Percentiles rank a stretch among this genome's conserved stretches.
Evolutionary conservation across 1,139 yeast species (phyloP).

Genomic region (Hemisphaericaspora lyxosophila): DNA sequence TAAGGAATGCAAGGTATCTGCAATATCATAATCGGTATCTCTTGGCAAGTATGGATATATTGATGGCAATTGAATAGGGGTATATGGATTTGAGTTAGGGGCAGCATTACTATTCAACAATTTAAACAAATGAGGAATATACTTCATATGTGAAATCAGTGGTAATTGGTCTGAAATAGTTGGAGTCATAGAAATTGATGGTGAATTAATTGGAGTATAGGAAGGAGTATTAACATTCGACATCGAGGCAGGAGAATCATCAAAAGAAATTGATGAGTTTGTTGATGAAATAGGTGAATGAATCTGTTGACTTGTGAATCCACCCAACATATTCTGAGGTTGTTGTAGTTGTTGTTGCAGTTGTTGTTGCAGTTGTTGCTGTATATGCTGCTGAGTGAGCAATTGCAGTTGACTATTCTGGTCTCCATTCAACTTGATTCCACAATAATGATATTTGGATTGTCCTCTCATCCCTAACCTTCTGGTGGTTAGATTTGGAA

Average conservation of each 20-base stretch:
- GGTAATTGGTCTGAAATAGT: slow-evolving; percentile 16
- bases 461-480: slow-evolving; percentile 88
- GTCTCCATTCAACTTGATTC: slow-evolving; percentile 64
- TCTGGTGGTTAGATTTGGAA: slow-evolving; percentile 76
- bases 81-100: slow-evolving; percentile 22
- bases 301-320: slow-evolving; percentile 12
- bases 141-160: slow-evolving; percentile 25
- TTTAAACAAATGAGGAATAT: slow-evolving; percentile 38
- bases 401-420: slow-evolving; percentile 22
- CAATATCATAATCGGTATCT: slow-evolving; percentile 56
- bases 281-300: slow-evolving; percentile 27
- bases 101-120: slow-evolving; percentile 25
- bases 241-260: slow-evolving; percentile 16
- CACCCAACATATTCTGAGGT: slow-evolving; percentile 6
- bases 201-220: slow-evolving; percentile 19
- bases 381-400: slow-evolving; percentile 9
- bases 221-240: slow-evolving; percentile 30
- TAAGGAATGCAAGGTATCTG: slow-evolving; percentile 58
- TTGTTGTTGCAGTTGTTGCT: slow-evolving; percentile 7
- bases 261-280: slow-evolving; percentile 18
- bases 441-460: slow-evolving; percentile 89
- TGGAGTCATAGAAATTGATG: slow-evolving; percentile 10
- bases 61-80: slow-evolving; percentile 48
- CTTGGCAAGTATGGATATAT: slow-evolving; percentile 51
- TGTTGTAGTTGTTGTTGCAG: slow-evolving; percentile 6